Evolutionary conservation across 2,329 filamentous ascomycete genomes (phyloP).

Genomic region (Aureobasidium subglaciale): DNA sequence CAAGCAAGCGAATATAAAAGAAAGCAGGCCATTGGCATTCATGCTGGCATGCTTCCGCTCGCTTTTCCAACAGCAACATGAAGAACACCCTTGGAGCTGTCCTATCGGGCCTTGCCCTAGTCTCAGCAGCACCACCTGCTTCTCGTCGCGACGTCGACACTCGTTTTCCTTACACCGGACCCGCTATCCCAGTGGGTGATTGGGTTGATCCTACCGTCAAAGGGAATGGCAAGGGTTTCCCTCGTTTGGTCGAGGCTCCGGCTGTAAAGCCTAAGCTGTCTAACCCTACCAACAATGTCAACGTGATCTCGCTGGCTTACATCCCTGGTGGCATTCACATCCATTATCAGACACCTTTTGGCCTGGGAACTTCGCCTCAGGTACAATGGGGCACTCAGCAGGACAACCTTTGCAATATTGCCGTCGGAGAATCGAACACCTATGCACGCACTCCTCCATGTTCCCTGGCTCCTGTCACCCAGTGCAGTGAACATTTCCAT

Average conservation of each 20-base stretch:
- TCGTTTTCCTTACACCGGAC: constrained; percentile 42
- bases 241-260: constrained; percentile 43
- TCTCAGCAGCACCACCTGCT: constrained; percentile 6
- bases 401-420: constrained; percentile 29
- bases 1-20: neutral
- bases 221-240: constrained; percentile 47
- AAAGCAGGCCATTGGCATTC: neutral
- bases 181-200: constrained; percentile 43
- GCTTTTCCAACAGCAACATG: constrained; percentile 1
- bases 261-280: constrained; percentile 39
- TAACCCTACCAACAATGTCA: constrained; percentile 46
- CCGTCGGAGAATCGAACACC: constrained; percentile 36
- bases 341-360: constrained; percentile 49
- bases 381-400: constrained; percentile 38
- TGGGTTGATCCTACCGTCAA: constrained; percentile 46
- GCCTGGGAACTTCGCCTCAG: constrained; percentile 38
- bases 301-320: constrained; percentile 45
- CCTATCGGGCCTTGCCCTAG: constrained; percentile 2
- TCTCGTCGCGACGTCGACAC: constrained; percentile 32
- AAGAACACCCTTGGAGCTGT: constrained; percentile 9
- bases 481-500: constrained; percentile 48
- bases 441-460: constrained; percentile 45
- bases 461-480: constrained; percentile 39
- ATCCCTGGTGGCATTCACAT: constrained; percentile 45
- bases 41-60: neutral